These are phyloP conservation scores for Trichosporon sp. DNA, from an alignment of 1,284 basidiomycete genomes.

Conservation along the genomic window DNA sequence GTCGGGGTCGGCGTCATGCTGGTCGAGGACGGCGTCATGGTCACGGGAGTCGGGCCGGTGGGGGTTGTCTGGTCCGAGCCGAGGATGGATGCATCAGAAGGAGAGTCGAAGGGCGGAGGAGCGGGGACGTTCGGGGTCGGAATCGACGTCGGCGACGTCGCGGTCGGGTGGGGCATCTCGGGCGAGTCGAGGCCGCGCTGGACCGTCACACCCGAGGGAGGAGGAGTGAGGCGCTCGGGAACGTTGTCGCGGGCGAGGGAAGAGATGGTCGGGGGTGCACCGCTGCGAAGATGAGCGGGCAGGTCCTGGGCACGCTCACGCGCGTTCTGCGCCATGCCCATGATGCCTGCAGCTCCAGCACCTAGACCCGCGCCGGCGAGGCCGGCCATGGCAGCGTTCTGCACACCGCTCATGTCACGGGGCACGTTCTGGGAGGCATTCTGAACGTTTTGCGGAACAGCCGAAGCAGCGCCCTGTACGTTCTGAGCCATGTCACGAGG, in stretches of 20 bases:
- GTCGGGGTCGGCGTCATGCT: not conserved
- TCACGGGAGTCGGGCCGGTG: not conserved
- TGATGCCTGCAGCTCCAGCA: slow-evolving; percentile 2
- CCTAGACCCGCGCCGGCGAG: not conserved
- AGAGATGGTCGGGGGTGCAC: not conserved
- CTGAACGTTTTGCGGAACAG: not conserved
- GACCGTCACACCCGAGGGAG: not conserved
- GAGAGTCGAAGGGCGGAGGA: not conserved
- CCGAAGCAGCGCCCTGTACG: not conserved
- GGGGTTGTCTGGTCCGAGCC: not conserved
- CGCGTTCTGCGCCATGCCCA: not conserved
- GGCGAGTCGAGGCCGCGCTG: slow-evolving; percentile 1
- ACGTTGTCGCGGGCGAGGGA: not conserved
- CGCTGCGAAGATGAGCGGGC: not conserved
- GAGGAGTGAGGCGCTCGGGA: not conserved
- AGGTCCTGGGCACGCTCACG: not conserved
- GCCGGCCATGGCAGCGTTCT: not conserved
- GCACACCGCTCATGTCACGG: not conserved
- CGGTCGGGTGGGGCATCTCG: slow-evolving; percentile 1
- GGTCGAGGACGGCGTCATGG: not conserved
- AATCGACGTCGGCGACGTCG: slow-evolving; percentile 1
- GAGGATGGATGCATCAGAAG: not conserved
- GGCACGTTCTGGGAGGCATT: not conserved
- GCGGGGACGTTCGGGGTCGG: not conserved
- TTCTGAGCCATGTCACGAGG: not conserved